Conservation (phyloP, 768 basidiomycete genomes). For the Termitomyces titanicus region DNA sequence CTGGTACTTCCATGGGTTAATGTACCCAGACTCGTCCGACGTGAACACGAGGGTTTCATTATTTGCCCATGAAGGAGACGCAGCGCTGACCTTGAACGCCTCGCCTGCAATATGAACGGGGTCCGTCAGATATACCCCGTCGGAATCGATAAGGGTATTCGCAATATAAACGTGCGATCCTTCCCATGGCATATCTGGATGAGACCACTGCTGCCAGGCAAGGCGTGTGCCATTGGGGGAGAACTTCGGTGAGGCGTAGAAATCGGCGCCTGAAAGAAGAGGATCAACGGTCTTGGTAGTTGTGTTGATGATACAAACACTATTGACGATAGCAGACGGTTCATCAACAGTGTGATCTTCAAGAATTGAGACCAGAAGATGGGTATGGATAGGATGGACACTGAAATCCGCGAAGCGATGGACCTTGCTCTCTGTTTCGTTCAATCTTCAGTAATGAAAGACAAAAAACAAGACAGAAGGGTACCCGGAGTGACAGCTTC, state of each 20-base stretch:
- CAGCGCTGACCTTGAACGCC: constrained; percentile 44
- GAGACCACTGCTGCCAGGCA: constrained; percentile 24
- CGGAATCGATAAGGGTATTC: constrained; percentile 29
- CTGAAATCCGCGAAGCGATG: constrained; percentile 64
- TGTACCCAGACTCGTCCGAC: constrained; percentile 60
- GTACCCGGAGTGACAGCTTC: constrained; percentile 64
- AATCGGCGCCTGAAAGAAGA: constrained; percentile 59
- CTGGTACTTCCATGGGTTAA: constrained; percentile 59
- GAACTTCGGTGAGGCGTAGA: constrained; percentile 53
- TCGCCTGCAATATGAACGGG: constrained; percentile 48
- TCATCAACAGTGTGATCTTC: constrained; percentile 66
- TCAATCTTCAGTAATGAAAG: background rate
- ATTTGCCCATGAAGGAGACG: constrained; percentile 58
- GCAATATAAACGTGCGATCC: constrained; percentile 35
- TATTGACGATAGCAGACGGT: constrained; percentile 51
- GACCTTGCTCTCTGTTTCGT: constrained; percentile 36
- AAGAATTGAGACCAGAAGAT: constrained; percentile 57
- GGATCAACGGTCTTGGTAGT: constrained; percentile 37
- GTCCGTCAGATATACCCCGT: constrained; percentile 31
- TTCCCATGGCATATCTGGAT: constrained; percentile 27
- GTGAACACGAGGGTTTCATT: constrained; percentile 59
- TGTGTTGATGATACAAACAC: constrained; percentile 55
- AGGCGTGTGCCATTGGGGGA: constrained; percentile 20
- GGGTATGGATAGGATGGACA: constrained; percentile 47
- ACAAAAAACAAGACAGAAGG: constrained; percentile 6